Base-by-base conservation (phyloP, 306 rosid species). In the Rosa lucieae region DNA sequence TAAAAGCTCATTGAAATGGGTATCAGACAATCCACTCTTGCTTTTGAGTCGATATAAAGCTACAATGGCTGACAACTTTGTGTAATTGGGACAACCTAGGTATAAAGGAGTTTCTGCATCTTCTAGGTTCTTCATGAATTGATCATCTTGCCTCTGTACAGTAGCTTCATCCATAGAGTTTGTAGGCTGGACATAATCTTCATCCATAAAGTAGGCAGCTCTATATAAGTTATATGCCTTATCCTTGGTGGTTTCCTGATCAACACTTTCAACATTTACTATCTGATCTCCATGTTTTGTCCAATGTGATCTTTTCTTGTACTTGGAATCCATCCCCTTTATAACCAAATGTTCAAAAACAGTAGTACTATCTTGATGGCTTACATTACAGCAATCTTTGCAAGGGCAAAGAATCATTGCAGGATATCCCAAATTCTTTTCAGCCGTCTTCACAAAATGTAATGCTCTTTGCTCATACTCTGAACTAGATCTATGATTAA, bases 201-300 rank as follows among this genome's bases (percentile, higher is more conserved):
- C 51, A 20, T 47, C 61, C 23, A 2, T 0, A 8, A 69, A n/a
- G 51, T 43, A 10, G 0, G 35, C 32, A 17, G 35, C 52, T 17
- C 37, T 21, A 11, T 51, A 80, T 80, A 78, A 72, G 65, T 58
- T 9, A 21, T n/a, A 58, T 58, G 65, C 26, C 35, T 58, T 5
- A 8, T 23, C 35, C 1, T 9, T 2, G 0, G 3, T n/a, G 2
- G 12, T 9, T 58, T n/a, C 35, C 0, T 48, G 4, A 3, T 9
- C 65, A n/a, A 8, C 0, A 5, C 21, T 10, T 2, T 20, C 65
- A n/a, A 8, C 65, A 7, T 58, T n/a, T 13, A 29, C 32, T 29
- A 29, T 29, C 32, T 29, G 32, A 29, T 58, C 32, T 10, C 32
- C 65, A 58, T 58, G 13, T 6, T n/a, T 21, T 2, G 20, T n/a